Evolutionary conservation across 306 rosid species (phyloP).

Genomic region (barrel medic (Medicago truncatula)): DNA sequence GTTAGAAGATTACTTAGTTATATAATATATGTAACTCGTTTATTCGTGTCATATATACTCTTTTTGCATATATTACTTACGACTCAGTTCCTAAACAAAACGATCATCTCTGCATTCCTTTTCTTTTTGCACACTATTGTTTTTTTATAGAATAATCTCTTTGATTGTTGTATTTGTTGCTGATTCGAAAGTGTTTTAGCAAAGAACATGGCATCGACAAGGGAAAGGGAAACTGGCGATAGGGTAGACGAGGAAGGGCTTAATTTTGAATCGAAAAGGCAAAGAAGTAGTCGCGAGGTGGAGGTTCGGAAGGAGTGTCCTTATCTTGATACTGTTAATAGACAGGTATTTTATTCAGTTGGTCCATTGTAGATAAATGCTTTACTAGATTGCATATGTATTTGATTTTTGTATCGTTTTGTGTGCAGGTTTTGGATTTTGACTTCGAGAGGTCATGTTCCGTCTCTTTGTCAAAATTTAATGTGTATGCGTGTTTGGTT

Average conservation of each 20-base stretch:
- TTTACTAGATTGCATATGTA: conserved; percentile 3
- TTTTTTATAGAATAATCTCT: too few relatives aligned
- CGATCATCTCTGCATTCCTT: too few relatives aligned
- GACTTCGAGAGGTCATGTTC: conserved; percentile 97
- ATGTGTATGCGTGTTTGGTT: conserved; percentile 93
- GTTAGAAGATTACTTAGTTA: neutral
- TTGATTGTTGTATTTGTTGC: too few relatives aligned
- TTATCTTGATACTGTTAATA: conserved; percentile 92
- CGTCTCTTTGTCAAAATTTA: conserved; percentile 84
- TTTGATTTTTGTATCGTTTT: conserved; percentile 30
- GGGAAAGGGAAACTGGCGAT: conserved; percentile 35
- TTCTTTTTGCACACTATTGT: too few relatives aligned
- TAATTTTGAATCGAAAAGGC: conserved; percentile 44
- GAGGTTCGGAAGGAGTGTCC: conserved; percentile 96
- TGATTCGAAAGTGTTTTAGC: conserved; percentile 26
- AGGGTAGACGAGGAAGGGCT: conserved; percentile 41
- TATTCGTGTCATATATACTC: too few relatives aligned
- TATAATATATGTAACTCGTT: neutral
- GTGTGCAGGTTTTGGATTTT: conserved; percentile 88
- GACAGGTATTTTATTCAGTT: conserved; percentile 67
- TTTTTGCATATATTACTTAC: too few relatives aligned
- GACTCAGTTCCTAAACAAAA: too few relatives aligned
- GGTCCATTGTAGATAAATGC: neutral
- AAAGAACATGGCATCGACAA: conserved; percentile 46
- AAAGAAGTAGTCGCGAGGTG: conserved; percentile 57